Percentiles rank a stretch among this genome's conserved stretches.
phyloP scores from a whole-genome alignment of 768 basidiomycete genomes.

The Boletus tylopilopsis region DNA sequence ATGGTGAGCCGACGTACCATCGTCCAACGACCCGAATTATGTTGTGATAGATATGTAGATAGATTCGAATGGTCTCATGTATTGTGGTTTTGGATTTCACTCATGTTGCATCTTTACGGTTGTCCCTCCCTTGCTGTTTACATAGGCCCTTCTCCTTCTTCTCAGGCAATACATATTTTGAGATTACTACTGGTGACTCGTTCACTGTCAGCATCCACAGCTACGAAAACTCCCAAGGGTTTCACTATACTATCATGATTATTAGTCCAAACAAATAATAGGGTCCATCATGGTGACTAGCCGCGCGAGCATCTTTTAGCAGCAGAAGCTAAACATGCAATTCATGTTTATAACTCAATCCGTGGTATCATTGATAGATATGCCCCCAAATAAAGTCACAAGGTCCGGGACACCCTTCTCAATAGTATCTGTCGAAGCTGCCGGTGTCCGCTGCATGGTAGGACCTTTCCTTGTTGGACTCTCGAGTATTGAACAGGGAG shows the following conservation, averaged over 20 bases:
- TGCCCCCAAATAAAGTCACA: slow-evolving; percentile 5
- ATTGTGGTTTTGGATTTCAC: not conserved
- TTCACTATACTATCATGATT: no score
- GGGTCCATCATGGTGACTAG: no score
- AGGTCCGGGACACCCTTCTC: slow-evolving; percentile 9
- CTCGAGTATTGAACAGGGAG: slow-evolving; percentile 5
- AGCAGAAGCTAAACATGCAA: no score
- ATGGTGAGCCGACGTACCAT: slow-evolving; percentile 24
- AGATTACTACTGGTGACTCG: no score
- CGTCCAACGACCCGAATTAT: not conserved
- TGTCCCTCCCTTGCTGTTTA: not conserved
- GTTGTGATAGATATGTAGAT: slow-evolving; percentile 6
- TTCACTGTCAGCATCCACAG: not conserved
- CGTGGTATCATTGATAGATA: slow-evolving; percentile 9
- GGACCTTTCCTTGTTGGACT: not conserved
- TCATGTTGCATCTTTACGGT: slow-evolving; percentile 7
- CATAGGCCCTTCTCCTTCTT: no score
- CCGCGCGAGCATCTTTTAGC: no score
- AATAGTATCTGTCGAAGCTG: not conserved
- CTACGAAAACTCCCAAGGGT: no score
- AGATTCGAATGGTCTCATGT: slow-evolving; percentile 1
- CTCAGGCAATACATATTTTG: no score
- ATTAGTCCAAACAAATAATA: no score
- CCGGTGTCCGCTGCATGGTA: not conserved
- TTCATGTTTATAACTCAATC: not conserved